These are phyloP conservation scores for Nothophaeocryptopus gaeumannii DNA, from an alignment of 2,329 filamentous ascomycete species.

Conservation along the genomic window DNA sequence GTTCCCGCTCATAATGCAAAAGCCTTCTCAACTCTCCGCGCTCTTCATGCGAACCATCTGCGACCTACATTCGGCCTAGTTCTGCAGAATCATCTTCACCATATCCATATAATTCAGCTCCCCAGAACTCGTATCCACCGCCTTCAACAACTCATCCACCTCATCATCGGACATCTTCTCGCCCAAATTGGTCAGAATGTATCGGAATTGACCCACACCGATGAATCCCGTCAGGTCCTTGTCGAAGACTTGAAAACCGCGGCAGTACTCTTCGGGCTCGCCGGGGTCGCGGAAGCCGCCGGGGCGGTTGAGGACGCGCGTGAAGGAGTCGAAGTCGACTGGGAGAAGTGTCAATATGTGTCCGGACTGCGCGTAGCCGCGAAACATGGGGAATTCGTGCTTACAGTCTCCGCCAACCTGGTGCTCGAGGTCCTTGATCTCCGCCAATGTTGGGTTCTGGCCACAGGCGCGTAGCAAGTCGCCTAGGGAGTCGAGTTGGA, in stretches of 20 bases:
- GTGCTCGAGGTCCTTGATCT: slow-evolving; percentile 91
- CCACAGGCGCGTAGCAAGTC: slow-evolving; percentile 95
- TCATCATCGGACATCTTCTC: slow-evolving; percentile 99
- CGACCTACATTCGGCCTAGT: slow-evolving; percentile 26
- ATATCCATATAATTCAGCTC: slow-evolving; percentile 87
- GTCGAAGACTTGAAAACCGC: slow-evolving; percentile 98
- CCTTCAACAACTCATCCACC: slow-evolving; percentile 97
- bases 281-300: slow-evolving; percentile 97
- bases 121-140: slow-evolving; percentile 90
- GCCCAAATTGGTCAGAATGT: slow-evolving; percentile 92
- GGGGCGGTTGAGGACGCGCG: slow-evolving; percentile 93
- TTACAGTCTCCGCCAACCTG: slow-evolving; percentile 85
- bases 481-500: slow-evolving; percentile 79
- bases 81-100: slow-evolving; percentile 42
- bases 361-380: background rate
- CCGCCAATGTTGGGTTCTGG: slow-evolving; percentile 92
- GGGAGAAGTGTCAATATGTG: slow-evolving; percentile 5
- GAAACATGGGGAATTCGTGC: slow-evolving; percentile 40
- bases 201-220: slow-evolving; percentile 94
- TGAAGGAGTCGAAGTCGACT: slow-evolving; percentile 99
- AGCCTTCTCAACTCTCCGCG: background rate
- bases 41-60: background rate
- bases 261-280: slow-evolving; percentile 96
- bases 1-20: slow-evolving; percentile 13
- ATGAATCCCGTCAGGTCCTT: slow-evolving; percentile 99